phyloP scores from a whole-genome alignment of 352 stramenopile genomes.

The Globisporangium cederbergense region DNA sequence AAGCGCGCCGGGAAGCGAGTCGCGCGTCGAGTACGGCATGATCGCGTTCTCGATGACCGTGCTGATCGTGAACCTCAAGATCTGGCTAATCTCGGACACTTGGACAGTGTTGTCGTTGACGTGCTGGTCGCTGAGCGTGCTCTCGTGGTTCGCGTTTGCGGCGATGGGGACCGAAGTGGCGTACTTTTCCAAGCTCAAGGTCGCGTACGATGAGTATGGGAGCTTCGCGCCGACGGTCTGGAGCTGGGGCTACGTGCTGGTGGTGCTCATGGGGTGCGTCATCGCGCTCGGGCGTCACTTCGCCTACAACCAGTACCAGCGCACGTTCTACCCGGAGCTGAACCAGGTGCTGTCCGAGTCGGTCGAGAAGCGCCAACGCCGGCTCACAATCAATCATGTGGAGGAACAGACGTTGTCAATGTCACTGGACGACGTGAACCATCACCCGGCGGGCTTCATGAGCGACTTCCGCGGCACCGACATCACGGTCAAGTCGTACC shows the following conservation, averaged over 20 bases:
- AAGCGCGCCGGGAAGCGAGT: slow-evolving; percentile 52
- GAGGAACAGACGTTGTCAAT: slow-evolving; percentile 76
- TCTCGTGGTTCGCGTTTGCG: slow-evolving; percentile 69
- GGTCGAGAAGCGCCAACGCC: slow-evolving; percentile 36
- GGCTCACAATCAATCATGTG: slow-evolving; percentile 69
- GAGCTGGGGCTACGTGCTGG: slow-evolving; percentile 56
- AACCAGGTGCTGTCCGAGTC: slow-evolving; percentile 71
- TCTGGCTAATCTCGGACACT: slow-evolving; percentile 77
- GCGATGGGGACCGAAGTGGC: slow-evolving; percentile 47
- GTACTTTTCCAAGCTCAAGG: slow-evolving; percentile 64
- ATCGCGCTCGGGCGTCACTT: slow-evolving; percentile 73
- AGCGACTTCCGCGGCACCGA: slow-evolving; percentile 50
- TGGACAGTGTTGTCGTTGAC: slow-evolving; percentile 64
- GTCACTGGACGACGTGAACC: slow-evolving; percentile 63
- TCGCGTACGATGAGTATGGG: slow-evolving; percentile 79
- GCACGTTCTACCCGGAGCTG: slow-evolving; percentile 66
- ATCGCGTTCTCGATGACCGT: slow-evolving; percentile 91
- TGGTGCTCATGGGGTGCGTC: slow-evolving; percentile 64
- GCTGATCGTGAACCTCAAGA: slow-evolving; percentile 94
- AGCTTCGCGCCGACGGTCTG: slow-evolving; percentile 53
- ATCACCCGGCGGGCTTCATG: slow-evolving; percentile 36
- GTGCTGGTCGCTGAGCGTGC: slow-evolving; percentile 61
- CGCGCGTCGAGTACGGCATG: slow-evolving; percentile 81
- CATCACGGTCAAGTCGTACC: slow-evolving; percentile 35
- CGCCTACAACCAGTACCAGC: slow-evolving; percentile 78